These are phyloP conservation scores for Aspergillus awamori DNA, from an alignment of 2,329 filamentous ascomycete species.

Conservation along the genomic window DNA sequence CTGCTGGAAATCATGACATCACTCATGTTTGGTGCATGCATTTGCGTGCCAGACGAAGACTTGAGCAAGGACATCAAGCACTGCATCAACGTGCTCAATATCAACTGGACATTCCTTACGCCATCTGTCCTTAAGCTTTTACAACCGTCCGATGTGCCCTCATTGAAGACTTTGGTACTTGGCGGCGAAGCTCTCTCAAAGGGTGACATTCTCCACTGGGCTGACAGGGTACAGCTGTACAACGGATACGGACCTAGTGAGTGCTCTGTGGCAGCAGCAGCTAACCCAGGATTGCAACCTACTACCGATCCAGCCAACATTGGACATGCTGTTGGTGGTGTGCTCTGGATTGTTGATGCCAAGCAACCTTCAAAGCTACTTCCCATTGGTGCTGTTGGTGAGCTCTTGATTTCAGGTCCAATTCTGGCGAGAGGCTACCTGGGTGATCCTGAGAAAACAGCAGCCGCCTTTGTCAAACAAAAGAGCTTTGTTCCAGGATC, in stretches of 20 bases:
- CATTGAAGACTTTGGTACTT: conserved; percentile 14
- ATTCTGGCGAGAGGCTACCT: conserved; percentile 19
- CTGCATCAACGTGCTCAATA: conserved; percentile 49
- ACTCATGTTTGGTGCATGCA: conserved; percentile 55
- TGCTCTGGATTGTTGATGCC: conserved; percentile 18
- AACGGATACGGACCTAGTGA: conserved; percentile 39
- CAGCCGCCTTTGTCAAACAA: conserved; percentile 14
- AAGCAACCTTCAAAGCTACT: conserved; percentile 17
- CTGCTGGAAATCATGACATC: conserved; percentile 55
- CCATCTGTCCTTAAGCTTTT: conserved; percentile 18
- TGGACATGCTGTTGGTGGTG: conserved; percentile 14
- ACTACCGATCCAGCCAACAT: conserved; percentile 18
- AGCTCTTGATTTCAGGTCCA: conserved; percentile 18
- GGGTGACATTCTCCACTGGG: conserved; percentile 15
- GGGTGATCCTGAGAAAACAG: conserved; percentile 15
- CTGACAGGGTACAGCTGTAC: conserved; percentile 25
- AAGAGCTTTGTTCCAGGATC: conserved; percentile 10
- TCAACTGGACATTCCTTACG: conserved; percentile 37
- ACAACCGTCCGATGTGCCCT: conserved; percentile 15
- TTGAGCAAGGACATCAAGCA: conserved; percentile 38
- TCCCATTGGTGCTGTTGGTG: conserved; percentile 20
- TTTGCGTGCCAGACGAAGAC: conserved; percentile 57
- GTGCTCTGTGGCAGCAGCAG: conserved; percentile 21
- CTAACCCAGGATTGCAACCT: conserved; percentile 8
- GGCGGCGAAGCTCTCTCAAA: conserved; percentile 16